Percentiles rank a stretch among this genome's conserved stretches.
Evolutionary conservation across 768 basidiomycete genomes (phyloP).

Genomic region (Amyloporia xantha): DNA sequence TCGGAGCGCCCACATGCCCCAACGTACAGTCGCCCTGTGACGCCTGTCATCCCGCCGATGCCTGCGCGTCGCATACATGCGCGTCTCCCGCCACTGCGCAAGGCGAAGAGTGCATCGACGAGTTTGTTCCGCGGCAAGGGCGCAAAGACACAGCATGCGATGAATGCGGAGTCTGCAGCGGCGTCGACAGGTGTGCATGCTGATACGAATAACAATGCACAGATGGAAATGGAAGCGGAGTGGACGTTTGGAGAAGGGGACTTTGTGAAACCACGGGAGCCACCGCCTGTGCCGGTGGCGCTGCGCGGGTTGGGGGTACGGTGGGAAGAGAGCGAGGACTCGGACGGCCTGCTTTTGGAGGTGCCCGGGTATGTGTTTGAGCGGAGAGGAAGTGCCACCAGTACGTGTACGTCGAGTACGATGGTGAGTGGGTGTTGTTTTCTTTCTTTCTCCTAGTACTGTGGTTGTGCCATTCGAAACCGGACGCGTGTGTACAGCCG

Average conservation of each 20-base stretch:
- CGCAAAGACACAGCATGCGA: background rate
- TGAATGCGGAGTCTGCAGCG: background rate
- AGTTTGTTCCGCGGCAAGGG: slow-evolving; percentile 1
- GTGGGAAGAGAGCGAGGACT: background rate
- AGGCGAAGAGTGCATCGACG: slow-evolving; percentile 9
- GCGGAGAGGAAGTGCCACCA: slow-evolving; percentile 20
- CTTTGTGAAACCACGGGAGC: slow-evolving; percentile 17
- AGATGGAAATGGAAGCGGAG: background rate
- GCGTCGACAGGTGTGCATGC: background rate
- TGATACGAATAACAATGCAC: background rate
- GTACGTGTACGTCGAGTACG: slow-evolving; percentile 15
- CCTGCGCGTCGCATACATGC: slow-evolving; percentile 8
- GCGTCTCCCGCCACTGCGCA: slow-evolving; percentile 14
- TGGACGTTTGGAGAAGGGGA: background rate
- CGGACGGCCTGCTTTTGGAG: slow-evolving; percentile 7
- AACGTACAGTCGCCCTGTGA: slow-evolving; percentile 13
- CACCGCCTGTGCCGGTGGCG: slow-evolving; percentile 10
- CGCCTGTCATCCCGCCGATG: slow-evolving; percentile 1
- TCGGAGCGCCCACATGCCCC: slow-evolving; percentile 5
- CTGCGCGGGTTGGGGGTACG: background rate
- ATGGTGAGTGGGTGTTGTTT: background rate
- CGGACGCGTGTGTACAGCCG: no score
- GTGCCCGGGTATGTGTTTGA: slow-evolving; percentile 19
- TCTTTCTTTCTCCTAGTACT: no score
- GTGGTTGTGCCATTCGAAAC: no score